Evolutionary conservation across 2,329 filamentous ascomycete genomes (phyloP), one percentile per base, ranked within the genome.

Genomic region (Apiospora hydei): DNA sequence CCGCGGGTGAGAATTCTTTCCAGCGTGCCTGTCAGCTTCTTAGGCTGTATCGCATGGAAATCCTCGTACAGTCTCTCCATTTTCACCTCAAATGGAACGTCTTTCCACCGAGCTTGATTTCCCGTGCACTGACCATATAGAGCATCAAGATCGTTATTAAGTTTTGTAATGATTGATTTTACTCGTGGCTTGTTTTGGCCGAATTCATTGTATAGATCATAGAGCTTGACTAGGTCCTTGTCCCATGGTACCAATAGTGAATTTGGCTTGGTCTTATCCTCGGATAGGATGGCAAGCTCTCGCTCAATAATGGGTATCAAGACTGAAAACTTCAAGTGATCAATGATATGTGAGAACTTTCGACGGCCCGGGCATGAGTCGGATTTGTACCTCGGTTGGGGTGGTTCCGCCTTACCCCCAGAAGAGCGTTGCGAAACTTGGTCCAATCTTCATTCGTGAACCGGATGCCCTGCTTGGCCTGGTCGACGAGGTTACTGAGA

Each of bases 261-360:
- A 13, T 41, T 30, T n/a, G 53, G 53, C 10, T 64, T 64, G 8
- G 34, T 41, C 10, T 41, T 41, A 3, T 64, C 76, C 47, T 76
- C 46, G 6, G 80, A 68, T 14, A 89, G 80, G 0, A 75, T 77
- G 1, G 72, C 73, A 2, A 87, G 75, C 34, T 84, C 83, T 0
- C 71, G 61, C 0, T 83, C 78, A 13, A 89, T 83, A 0, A 80
- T 78, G 0, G 81, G 79, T 16, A 85, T 79, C 0, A 89, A 86
- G 1, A 90, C 82, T 0, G 80, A 74, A 24, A 90, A 92, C 74
- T 88, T 90, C 10, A 94, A 82, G 49, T 86, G 84, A 77, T 94
- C 92, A 6, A 92, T 84, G 4, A 93, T 88, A 71, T 93, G 88
- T 1, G 75, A 79, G 0, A 79, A 75, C 24, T 79, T 71, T 13